A percentile compares a stretch with the other conserved stretches of the same genome.
Conservation (phyloP, 2,329 filamentous ascomycete genomes). For the Fusarium mangiferae region DNA sequence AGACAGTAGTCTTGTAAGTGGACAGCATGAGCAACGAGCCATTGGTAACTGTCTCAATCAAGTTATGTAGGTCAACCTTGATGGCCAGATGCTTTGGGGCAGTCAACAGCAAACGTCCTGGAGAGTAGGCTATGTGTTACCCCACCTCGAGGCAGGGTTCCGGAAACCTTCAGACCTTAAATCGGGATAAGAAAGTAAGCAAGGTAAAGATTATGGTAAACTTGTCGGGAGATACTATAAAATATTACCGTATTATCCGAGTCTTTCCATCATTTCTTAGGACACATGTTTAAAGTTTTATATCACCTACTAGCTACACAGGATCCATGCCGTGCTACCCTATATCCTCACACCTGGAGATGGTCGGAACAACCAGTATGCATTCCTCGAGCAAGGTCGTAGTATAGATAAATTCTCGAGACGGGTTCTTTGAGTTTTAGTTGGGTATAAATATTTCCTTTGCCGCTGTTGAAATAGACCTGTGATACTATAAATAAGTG, state of each 20-base stretch:
- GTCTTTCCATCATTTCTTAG: background rate
- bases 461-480: background rate
- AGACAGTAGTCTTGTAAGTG: conserved; percentile 1
- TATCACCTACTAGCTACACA: background rate
- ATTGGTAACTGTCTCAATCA: background rate
- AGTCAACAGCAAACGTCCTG: background rate
- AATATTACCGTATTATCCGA: background rate
- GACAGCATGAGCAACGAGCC: background rate
- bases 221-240: background rate
- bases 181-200: background rate
- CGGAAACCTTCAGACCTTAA: background rate
- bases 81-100: background rate
- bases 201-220: background rate
- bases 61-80: background rate
- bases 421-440: background rate
- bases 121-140: background rate
- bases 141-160: background rate
- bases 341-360: background rate
- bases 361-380: background rate
- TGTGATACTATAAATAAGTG: background rate
- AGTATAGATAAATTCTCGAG: background rate
- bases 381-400: background rate
- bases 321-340: background rate
- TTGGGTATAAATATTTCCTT: background rate
- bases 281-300: background rate